phyloP scores from a whole-genome alignment of 805 yeast genomes.

The Monosporozyma aerobia region DNA sequence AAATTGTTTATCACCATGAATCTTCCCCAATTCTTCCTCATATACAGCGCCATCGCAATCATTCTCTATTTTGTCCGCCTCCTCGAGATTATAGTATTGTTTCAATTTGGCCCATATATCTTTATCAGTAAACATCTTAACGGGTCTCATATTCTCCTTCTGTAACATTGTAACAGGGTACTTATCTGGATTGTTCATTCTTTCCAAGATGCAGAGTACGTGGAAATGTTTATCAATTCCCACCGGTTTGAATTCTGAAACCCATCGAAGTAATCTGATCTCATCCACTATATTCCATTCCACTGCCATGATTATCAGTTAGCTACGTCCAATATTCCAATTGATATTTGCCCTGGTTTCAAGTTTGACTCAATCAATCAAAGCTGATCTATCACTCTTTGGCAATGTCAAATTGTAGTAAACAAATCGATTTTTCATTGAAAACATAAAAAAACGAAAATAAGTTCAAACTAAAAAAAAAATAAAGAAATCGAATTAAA shows the following conservation, averaged over 20 bases:
- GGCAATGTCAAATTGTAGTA: neutral
- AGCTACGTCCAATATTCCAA: neutral
- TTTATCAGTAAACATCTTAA: slow-evolving; percentile 31
- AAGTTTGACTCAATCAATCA: neutral
- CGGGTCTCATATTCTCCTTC: slow-evolving; percentile 16
- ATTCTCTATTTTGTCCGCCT: slow-evolving; percentile 47
- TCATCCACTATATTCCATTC: slow-evolving; percentile 58
- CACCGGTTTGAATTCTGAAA: slow-evolving; percentile 60
- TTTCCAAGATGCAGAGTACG: slow-evolving; percentile 29
- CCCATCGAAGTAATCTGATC: slow-evolving; percentile 47
- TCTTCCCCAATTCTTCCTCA: neutral
- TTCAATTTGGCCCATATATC: slow-evolving; percentile 53
- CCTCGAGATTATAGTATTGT: slow-evolving; percentile 45
- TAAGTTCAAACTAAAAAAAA: neutral
- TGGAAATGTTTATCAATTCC: slow-evolving; percentile 43
- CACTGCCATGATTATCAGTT: slow-evolving; percentile 1
- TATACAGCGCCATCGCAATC: slow-evolving; percentile 4
- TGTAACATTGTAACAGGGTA: slow-evolving; percentile 30
- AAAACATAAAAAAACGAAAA: neutral
- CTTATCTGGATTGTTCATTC: slow-evolving; percentile 34
- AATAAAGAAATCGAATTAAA: neutral
- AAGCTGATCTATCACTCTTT: neutral
- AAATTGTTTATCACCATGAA: neutral
- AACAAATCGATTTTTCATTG: neutral
- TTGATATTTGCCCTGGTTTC: neutral